A percentile compares a stretch with the other conserved stretches of the same genome.
phyloP scores from a whole-genome alignment of 805 yeast genomes.

The Nakazawaea ernobii region DNA sequence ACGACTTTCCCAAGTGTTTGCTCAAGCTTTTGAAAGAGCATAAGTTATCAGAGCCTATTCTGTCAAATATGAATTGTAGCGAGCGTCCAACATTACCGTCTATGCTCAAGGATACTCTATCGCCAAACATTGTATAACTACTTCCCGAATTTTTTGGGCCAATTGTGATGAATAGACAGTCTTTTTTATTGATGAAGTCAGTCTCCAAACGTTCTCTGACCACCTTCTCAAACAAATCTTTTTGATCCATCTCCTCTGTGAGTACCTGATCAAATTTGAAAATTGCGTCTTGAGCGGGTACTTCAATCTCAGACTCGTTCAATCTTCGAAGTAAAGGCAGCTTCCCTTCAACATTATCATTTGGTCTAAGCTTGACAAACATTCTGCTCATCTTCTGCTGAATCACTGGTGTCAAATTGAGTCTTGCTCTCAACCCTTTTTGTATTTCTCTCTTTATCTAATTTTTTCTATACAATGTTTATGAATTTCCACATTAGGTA shows the following conservation, averaged over 20 bases:
- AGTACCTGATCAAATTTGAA: neutral
- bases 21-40: constrained; percentile 1
- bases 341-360: neutral
- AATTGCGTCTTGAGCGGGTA: neutral
- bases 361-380: neutral
- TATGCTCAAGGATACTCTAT: constrained; percentile 12
- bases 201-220: constrained; percentile 28
- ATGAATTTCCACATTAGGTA: too few species aligned
- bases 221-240: constrained; percentile 29
- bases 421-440: too few species aligned
- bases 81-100: constrained; percentile 17
- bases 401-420: too few species aligned
- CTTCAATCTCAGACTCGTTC: neutral
- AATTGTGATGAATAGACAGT: constrained; percentile 39
- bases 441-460: too few species aligned
- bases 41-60: constrained; percentile 4
- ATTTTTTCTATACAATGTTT: too few species aligned
- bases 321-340: neutral
- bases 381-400: too few species aligned
- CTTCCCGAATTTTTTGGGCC: constrained; percentile 55
- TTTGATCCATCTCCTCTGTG: constrained; percentile 24
- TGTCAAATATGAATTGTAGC: constrained; percentile 18
- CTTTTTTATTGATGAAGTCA: constrained; percentile 25
- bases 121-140: constrained; percentile 31
- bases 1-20: constrained; percentile 2